These are phyloP conservation scores for Euphorbia tirucalli DNA, from an alignment of 345 rosid species.

Conservation along the genomic window DNA sequence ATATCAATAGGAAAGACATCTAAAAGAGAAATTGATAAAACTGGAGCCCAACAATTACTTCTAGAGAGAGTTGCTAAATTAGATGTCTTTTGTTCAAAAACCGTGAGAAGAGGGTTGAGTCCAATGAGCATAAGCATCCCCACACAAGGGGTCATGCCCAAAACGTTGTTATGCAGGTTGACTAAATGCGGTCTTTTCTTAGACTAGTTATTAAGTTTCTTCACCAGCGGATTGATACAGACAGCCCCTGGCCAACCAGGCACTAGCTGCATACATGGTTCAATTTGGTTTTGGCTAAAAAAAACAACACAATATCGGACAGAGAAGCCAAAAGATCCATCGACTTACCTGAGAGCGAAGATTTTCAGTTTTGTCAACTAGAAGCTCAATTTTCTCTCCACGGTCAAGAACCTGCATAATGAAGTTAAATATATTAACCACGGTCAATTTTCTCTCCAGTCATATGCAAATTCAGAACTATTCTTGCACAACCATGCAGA, in stretches of 20 bases:
- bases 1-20: neutral
- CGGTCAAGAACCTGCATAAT: slow-evolving; percentile 87
- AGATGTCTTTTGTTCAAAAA: neutral
- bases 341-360: slow-evolving; percentile 79
- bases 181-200: neutral
- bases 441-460: no score
- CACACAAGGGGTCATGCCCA: neutral
- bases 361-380: slow-evolving; percentile 96
- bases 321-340: neutral
- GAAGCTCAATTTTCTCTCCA: slow-evolving; percentile 94
- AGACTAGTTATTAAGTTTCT: neutral
- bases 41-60: neutral
- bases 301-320: neutral
- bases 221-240: neutral
- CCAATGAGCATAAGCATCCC: neutral
- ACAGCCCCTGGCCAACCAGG: neutral
- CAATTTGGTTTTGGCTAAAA: neutral
- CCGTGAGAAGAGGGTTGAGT: neutral
- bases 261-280: neutral
- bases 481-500: neutral
- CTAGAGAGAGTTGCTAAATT: neutral
- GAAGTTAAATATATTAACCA: no score
- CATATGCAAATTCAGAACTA: no score
- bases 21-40: no score
- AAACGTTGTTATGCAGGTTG: neutral